Conservation (phyloP, 805 yeast species). For the Kuraishia ogatae region DNA sequence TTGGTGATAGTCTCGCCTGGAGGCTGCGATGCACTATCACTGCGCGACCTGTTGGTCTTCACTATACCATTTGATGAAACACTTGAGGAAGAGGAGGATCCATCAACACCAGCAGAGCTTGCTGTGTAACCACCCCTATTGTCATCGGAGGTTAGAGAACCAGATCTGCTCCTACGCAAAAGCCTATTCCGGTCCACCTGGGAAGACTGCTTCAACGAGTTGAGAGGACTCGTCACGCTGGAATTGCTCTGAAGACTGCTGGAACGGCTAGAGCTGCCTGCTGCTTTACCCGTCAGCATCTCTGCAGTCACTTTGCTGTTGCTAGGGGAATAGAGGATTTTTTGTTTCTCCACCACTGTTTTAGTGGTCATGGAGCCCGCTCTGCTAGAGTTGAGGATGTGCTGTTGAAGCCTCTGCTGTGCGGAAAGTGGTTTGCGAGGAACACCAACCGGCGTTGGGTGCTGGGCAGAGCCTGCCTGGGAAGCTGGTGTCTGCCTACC, state of each 20-base stretch:
- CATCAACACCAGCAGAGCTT: neutral
- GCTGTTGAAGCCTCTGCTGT: constrained; percentile 26
- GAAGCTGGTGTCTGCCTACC: neutral
- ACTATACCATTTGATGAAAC: constrained; percentile 1
- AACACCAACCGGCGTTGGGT: constrained; percentile 4
- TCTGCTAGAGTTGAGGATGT: constrained; percentile 20
- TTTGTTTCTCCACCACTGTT: constrained; percentile 16
- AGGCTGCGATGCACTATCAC: constrained; percentile 14
- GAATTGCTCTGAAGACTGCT: constrained; percentile 14
- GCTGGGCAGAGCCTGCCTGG: constrained; percentile 16
- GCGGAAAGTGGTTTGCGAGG: constrained; percentile 18
- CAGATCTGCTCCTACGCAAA: constrained; percentile 17
- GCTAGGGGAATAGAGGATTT: constrained; percentile 9
- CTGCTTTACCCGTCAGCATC: neutral
- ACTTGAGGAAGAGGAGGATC: constrained; percentile 7
- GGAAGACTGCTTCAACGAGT: constrained; percentile 17
- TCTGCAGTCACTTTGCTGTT: constrained; percentile 2
- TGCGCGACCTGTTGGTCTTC: constrained; percentile 14
- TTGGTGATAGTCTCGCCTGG: constrained; percentile 12
- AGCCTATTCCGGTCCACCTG: constrained; percentile 10
- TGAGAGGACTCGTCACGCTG: constrained; percentile 18
- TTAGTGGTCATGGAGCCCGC: constrained; percentile 22
- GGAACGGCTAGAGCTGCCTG: constrained; percentile 10
- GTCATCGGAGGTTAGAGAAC: constrained; percentile 10
- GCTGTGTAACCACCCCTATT: constrained; percentile 4